phyloP scores from a whole-genome alignment of 2,329 filamentous ascomycete genomes.

The Cadophora luteo-olivacea region DNA sequence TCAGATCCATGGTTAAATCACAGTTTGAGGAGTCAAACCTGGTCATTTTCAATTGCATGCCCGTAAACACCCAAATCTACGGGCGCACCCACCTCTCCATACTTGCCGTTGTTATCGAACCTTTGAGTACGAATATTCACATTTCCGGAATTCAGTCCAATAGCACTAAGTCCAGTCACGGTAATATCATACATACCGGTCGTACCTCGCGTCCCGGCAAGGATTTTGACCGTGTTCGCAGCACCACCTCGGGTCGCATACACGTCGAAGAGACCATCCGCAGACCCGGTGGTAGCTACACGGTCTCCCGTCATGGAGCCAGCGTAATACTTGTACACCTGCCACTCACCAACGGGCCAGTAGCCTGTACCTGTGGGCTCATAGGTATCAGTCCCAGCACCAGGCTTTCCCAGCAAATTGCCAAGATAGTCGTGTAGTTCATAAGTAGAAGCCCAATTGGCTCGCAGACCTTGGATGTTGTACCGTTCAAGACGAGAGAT shows the following conservation, averaged over 20 bases:
- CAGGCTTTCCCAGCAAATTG: constrained; percentile 26
- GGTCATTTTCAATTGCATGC: constrained; percentile 29
- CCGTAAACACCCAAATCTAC: constrained; percentile 42
- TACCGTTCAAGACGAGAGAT: constrained; percentile 33
- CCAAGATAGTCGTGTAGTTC: constrained; percentile 32
- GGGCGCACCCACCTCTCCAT: constrained; percentile 40
- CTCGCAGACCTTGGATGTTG: constrained; percentile 31
- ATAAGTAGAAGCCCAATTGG: constrained; percentile 29
- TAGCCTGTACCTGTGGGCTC: constrained; percentile 43
- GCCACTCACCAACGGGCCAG: constrained; percentile 49
- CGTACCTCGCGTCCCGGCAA: constrained; percentile 13
- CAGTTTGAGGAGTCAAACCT: neutral
- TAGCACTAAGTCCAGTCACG: constrained; percentile 16
- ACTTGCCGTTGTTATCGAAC: constrained; percentile 32
- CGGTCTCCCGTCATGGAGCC: constrained; percentile 50
- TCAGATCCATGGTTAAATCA: neutral
- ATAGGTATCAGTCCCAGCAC: constrained; percentile 5
- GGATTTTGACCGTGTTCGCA: constrained; percentile 21
- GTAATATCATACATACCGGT: constrained; percentile 27
- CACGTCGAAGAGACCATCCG: constrained; percentile 26
- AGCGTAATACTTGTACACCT: constrained; percentile 54
- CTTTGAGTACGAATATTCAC: constrained; percentile 33
- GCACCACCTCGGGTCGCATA: constrained; percentile 25
- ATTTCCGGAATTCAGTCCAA: constrained; percentile 23
- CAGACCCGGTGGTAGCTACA: constrained; percentile 45